phyloP scores from a whole-genome alignment of 225 moss, liverwort and hornwort genomes.

The Pseudoscleropodium purum region DNA sequence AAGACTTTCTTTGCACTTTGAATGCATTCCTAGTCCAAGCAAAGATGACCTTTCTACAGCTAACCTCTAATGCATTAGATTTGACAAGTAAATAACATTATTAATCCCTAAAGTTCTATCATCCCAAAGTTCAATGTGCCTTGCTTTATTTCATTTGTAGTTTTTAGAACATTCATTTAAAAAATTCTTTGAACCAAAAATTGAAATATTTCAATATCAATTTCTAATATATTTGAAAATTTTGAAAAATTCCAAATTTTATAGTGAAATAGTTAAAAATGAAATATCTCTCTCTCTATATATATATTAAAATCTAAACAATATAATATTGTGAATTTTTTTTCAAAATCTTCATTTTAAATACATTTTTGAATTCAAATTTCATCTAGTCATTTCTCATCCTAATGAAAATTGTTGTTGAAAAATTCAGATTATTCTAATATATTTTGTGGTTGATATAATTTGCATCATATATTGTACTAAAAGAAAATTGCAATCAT shows the following conservation, averaged over 20 bases:
- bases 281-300: neutral
- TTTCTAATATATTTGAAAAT: neutral
- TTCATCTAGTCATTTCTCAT: neutral
- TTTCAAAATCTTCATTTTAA: neutral
- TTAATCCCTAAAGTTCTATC: neutral
- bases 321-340: neutral
- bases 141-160: neutral
- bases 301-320: neutral
- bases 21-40: neutral
- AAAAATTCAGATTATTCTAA: neutral
- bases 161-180: neutral
- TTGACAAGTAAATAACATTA: neutral
- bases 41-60: neutral
- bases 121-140: neutral
- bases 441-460: neutral
- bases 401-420: neutral
- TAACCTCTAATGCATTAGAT: neutral
- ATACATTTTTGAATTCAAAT: too few relatives aligned
- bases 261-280: neutral
- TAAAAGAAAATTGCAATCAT: neutral
- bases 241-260: too few relatives aligned
- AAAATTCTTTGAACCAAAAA: neutral
- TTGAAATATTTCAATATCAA: neutral
- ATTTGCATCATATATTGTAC: neutral
- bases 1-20: neutral